Percentiles rank a stretch among this genome's conserved stretches.
phyloP scores from a whole-genome alignment of 2,329 filamentous ascomycete species.

The Aspergillus ibericus region DNA sequence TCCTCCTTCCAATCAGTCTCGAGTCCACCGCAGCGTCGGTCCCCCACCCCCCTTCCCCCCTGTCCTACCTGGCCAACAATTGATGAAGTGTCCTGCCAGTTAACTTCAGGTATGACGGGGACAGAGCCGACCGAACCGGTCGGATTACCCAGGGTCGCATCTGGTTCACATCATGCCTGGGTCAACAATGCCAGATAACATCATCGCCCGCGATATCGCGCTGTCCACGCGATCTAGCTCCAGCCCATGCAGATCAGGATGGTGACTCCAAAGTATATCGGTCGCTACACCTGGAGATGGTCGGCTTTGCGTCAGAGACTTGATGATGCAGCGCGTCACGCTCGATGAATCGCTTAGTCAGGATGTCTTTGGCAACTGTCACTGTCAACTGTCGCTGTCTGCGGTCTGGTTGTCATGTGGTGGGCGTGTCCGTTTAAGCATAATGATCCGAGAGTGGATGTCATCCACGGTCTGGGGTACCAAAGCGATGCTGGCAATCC shows the following conservation, averaged over 20 bases:
- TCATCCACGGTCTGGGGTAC: neutral
- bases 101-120: neutral
- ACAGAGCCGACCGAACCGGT: neutral
- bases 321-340: too few relatives aligned
- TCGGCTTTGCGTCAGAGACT: neutral
- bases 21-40: neutral
- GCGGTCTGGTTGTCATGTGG: neutral
- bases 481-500: neutral
- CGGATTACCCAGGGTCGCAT: neutral
- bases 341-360: neutral
- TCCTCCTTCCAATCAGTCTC: too few relatives aligned
- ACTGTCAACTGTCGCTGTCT: neutral
- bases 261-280: neutral
- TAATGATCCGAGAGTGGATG: neutral
- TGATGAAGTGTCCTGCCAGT: neutral
- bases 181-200: neutral
- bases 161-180: neutral
- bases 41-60: neutral
- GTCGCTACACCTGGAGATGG: neutral
- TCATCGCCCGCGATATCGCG: neutral
- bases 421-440: neutral
- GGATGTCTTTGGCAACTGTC: neutral
- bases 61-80: neutral
- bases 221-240: neutral
- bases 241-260: neutral